phyloP scores from a whole-genome alignment of 2,329 filamentous ascomycete species.

The Fusarium graminum region DNA sequence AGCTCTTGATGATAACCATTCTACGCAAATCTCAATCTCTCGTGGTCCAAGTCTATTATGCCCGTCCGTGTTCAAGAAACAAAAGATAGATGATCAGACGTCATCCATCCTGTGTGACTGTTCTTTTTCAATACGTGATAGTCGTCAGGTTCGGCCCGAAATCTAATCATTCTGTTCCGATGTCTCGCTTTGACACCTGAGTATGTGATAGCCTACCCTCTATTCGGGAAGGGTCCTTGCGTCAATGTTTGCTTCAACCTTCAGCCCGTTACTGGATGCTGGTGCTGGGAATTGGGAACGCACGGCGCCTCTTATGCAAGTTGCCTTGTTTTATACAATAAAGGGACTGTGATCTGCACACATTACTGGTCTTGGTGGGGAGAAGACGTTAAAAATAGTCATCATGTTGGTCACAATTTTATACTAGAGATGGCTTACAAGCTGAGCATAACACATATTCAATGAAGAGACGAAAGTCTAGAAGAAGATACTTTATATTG shows the following conservation, averaged over 20 bases:
- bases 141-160: slow-evolving; percentile 25
- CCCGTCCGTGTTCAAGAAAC: slow-evolving; percentile 3
- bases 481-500: background rate
- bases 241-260: slow-evolving; percentile 25
- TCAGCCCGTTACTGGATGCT: slow-evolving; percentile 12
- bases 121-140: slow-evolving; percentile 2
- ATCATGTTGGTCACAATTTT: slow-evolving; percentile 1
- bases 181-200: background rate
- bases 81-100: slow-evolving; percentile 4
- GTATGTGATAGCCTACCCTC: slow-evolving; percentile 21
- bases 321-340: slow-evolving; percentile 1
- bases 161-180: slow-evolving; percentile 1
- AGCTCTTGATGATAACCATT: background rate
- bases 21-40: background rate
- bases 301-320: slow-evolving; percentile 21
- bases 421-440: slow-evolving; percentile 13
- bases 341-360: slow-evolving; percentile 5
- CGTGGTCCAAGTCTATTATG: background rate
- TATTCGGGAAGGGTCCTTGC: slow-evolving; percentile 17
- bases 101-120: background rate
- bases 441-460: background rate
- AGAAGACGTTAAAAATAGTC: background rate
- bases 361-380: background rate
- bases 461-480: background rate
- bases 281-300: slow-evolving; percentile 16